Base-by-base conservation (phyloP, 768 basidiomycete genomes). In the Kwoniella dendrophila region DNA sequence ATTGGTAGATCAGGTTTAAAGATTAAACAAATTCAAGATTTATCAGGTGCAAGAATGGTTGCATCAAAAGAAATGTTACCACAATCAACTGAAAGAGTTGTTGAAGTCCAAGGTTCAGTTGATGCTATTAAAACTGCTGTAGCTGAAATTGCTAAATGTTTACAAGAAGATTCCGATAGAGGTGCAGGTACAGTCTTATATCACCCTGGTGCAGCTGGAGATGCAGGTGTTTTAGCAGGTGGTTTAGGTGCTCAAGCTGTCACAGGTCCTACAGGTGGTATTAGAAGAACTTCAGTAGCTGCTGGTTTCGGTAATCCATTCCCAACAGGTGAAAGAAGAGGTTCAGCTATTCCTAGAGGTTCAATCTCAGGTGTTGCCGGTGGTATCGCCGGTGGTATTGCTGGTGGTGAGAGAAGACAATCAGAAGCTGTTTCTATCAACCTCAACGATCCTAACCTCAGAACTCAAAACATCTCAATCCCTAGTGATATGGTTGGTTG, bases 1-100 rank as follows among this genome's bases (percentile, higher is more conserved):
- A 97, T 98, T 73, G 96, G 96, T 71, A 89, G 94, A 68, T 89
- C 82, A 56, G 96, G 96, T 71, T 86, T 91, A 79, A 97, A 96
- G 86, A 98, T 99, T 81, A 97, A 98, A 82, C 90, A 92, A 75
- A 98, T 99, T 78, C 96, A 99, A 79, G 95, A 97, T 80, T 82
- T 85, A 48, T 95, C 95, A 38, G 92, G 93, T 52, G 93, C 92
- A 20, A 89, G 96, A 58, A 99, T 99, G 94, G 89, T 97, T 58
- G 96, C 96, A 44, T 90, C 91, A 64, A 98, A 98, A 81, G 96
- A 98, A 76, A 97, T 98, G 90, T 86, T 99, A 45, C 94, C 96
- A 32, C 96, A 98, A 81, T 98, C 95, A 32, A 99, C 96, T 48
- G 96, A 99, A 81, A 91, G 96, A 67, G 90, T 98, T 72, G 96